phyloP scores from a whole-genome alignment of 164 flowering plant genomes.

The Piper longum region DNA sequence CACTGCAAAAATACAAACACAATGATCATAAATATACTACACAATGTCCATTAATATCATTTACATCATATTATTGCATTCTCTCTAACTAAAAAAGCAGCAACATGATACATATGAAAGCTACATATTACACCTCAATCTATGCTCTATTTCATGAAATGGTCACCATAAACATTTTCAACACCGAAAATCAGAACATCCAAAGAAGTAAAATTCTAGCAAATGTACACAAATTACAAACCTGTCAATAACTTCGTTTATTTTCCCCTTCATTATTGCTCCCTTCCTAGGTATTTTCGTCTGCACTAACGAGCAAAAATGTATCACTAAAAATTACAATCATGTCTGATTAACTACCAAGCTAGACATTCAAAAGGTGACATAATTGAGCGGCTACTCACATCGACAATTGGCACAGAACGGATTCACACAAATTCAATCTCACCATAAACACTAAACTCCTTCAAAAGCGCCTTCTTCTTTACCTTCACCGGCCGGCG shows the following conservation, averaged over 20 bases:
- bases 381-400: conserved; percentile 21
- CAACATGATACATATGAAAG: background rate
- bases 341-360: background rate
- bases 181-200: too few relatives aligned
- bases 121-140: background rate
- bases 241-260: conserved; percentile 76
- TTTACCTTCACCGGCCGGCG: conserved; percentile 59
- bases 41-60: background rate
- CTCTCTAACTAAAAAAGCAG: too few relatives aligned
- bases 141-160: background rate
- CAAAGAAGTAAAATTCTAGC: background rate
- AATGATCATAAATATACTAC: background rate
- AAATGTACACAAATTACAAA: conserved; percentile 7
- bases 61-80: background rate
- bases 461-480: conserved; percentile 68
- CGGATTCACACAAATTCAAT: conserved; percentile 85
- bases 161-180: background rate
- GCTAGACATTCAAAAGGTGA: background rate
- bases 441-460: conserved; percentile 74
- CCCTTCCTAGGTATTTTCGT: conserved; percentile 74
- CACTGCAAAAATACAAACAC: conserved; percentile 36
- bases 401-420: conserved; percentile 72
- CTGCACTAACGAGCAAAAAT: conserved; percentile 23
- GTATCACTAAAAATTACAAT: background rate
- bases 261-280: conserved; percentile 49